Evolutionary conservation across 371 early-diverging fungal species (phyloP).

Genomic region (Dichotomocladium elegans): DNA sequence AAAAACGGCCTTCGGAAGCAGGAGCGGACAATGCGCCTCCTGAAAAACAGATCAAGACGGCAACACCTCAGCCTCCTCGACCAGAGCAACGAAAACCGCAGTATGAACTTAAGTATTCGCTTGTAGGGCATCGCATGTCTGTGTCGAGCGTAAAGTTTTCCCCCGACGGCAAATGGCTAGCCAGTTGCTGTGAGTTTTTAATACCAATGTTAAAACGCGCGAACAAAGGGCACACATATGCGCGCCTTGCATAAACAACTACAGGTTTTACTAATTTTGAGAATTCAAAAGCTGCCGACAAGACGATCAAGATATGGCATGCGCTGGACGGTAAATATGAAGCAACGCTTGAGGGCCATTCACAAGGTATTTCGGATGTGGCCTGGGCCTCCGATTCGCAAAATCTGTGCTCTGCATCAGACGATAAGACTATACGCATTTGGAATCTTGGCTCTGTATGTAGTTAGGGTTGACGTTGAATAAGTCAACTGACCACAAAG

Average conservation of each 20-base stretch:
- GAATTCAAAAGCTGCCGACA: constrained; percentile 72
- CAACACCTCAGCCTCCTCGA: constrained; percentile 15
- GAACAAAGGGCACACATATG: background rate
- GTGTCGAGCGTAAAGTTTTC: constrained; percentile 96
- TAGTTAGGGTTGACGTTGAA: background rate
- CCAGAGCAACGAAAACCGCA: constrained; percentile 67
- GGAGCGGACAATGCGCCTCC: constrained; percentile 5
- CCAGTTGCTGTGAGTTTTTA: constrained; percentile 75
- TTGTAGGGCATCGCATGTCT: constrained; percentile 93
- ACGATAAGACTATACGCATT: constrained; percentile 91
- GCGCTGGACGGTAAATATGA: constrained; percentile 83
- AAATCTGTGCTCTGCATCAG: constrained; percentile 87
- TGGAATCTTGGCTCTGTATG: constrained; percentile 80
- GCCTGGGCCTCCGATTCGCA: constrained; percentile 94
- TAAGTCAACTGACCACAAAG: background rate
- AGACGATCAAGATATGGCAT: constrained; percentile 92
- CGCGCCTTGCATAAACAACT: background rate
- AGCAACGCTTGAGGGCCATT: constrained; percentile 87
- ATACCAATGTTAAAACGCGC: background rate
- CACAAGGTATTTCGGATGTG: constrained; percentile 93
- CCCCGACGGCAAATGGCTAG: constrained; percentile 96
- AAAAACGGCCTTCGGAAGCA: constrained; percentile 2
- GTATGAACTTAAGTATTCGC: constrained; percentile 82
- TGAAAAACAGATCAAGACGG: constrained; percentile 4
- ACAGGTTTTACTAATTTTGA: background rate